phyloP scores from a whole-genome alignment of 495 filamentous ascomycete species.

The Aspergillus mulundensis region DNA sequence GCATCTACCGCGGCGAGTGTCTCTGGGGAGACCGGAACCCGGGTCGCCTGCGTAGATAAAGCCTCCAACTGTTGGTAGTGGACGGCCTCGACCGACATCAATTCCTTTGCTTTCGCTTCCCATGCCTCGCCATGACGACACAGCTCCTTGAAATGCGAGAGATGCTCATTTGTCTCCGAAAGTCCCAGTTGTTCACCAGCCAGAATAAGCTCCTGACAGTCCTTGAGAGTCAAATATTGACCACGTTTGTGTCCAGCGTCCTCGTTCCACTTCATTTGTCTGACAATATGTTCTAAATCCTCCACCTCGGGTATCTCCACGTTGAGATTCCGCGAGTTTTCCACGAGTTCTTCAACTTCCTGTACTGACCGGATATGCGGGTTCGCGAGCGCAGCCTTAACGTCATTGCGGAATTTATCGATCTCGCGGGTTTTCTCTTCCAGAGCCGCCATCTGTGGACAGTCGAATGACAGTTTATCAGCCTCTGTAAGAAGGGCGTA shows the following conservation, averaged over 20 bases:
- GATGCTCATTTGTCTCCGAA: slow-evolving; percentile 69
- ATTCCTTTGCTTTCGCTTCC: slow-evolving; percentile 90
- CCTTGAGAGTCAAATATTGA: slow-evolving; percentile 62
- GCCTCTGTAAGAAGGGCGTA: slow-evolving; percentile 78
- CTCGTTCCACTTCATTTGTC: slow-evolving; percentile 86
- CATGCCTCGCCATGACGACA: slow-evolving; percentile 73
- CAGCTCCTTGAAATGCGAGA: slow-evolving; percentile 71
- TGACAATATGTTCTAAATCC: slow-evolving; percentile 70
- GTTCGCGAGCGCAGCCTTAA: slow-evolving; percentile 62
- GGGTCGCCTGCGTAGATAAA: slow-evolving; percentile 69
- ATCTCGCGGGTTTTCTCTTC: slow-evolving; percentile 86
- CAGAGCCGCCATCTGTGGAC: slow-evolving; percentile 83
- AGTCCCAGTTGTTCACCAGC: slow-evolving; percentile 72
- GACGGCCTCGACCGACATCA: slow-evolving; percentile 83
- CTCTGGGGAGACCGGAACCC: slow-evolving; percentile 74
- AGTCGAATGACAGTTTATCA: slow-evolving; percentile 88
- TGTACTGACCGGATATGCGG: slow-evolving; percentile 57
- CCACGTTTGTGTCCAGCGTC: slow-evolving; percentile 61
- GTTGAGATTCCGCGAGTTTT: slow-evolving; percentile 82
- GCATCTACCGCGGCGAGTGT: slow-evolving; percentile 82
- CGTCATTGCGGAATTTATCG: slow-evolving; percentile 77
- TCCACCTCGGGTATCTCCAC: slow-evolving; percentile 94
- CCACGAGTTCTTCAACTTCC: slow-evolving; percentile 84
- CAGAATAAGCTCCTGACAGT: slow-evolving; percentile 73
- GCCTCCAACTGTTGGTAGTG: slow-evolving; percentile 95